Percentiles rank a stretch among this genome's conserved stretches.
Evolutionary conservation across 106 monocot genomes (phyloP).

Genomic region (Xerophyta viscosa): DNA sequence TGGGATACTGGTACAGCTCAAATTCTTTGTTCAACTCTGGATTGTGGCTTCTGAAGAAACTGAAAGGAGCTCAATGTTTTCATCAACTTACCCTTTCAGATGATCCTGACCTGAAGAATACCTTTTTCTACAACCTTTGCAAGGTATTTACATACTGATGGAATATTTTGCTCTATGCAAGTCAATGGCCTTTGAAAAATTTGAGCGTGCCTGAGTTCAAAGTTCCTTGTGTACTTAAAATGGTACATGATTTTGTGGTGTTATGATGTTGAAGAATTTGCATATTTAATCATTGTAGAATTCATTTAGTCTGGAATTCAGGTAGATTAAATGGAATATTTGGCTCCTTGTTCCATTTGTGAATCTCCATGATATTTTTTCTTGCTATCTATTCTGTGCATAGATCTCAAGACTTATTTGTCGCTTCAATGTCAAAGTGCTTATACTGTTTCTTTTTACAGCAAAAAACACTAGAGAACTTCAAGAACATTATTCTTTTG

Average conservation of each 20-base stretch:
- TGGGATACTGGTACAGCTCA: slow-evolving; percentile 94
- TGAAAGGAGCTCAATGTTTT: slow-evolving; percentile 77
- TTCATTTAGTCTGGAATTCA: too few species aligned
- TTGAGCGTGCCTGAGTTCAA: too few species aligned
- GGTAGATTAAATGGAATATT: too few species aligned
- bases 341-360: too few species aligned
- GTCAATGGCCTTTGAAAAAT: too few species aligned
- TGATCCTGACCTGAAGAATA: slow-evolving; percentile 80
- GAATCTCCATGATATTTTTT: too few species aligned
- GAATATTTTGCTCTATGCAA: background rate
- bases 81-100: slow-evolving; percentile 94
- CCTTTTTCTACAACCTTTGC: slow-evolving; percentile 93
- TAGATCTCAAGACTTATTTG: background rate
- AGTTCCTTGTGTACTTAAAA: too few species aligned
- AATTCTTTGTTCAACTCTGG: slow-evolving; percentile 97
- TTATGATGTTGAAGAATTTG: too few species aligned
- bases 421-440: slow-evolving; percentile 2
- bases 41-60: slow-evolving; percentile 90
- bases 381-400: too few species aligned
- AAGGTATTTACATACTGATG: slow-evolving; percentile 38
- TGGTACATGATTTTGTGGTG: too few species aligned
- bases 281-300: too few species aligned
- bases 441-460: slow-evolving; percentile 37
- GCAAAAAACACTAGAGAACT: slow-evolving; percentile 86
- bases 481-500: slow-evolving; percentile 84